Percentiles rank a stretch among this genome's conserved stretches.
phyloP scores from a whole-genome alignment of 2,329 filamentous ascomycete genomes.

The Neospermospora avenae region DNA sequence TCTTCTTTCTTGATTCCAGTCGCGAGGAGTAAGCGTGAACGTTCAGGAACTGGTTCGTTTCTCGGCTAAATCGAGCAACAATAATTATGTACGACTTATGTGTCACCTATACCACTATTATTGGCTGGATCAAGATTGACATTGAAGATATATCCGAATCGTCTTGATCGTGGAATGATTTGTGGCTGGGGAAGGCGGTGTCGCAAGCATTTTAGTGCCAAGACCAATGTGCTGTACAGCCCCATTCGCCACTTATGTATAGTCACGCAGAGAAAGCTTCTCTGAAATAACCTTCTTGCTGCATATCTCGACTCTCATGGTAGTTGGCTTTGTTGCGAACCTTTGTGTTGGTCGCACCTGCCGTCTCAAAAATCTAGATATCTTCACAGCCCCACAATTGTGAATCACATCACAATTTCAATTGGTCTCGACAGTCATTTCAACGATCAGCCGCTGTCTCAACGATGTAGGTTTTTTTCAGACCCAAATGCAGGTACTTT shows the following conservation, averaged over 20 bases:
- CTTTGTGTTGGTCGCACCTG: background rate
- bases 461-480: background rate
- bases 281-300: background rate
- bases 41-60: background rate
- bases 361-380: background rate
- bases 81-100: background rate
- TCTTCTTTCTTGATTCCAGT: conserved; percentile 46
- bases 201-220: conserved; percentile 2
- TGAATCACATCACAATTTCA: background rate
- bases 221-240: conserved; percentile 1
- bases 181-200: conserved; percentile 1
- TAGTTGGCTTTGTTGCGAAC: background rate
- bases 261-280: background rate
- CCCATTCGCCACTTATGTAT: background rate
- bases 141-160: background rate
- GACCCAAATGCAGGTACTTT: background rate
- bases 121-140: background rate
- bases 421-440: background rate
- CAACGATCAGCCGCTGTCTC: background rate
- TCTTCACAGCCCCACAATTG: background rate
- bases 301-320: background rate
- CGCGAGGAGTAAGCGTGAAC: background rate
- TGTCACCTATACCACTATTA: background rate
- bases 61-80: background rate
- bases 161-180: background rate